A percentile compares a stretch with the other conserved stretches of the same genome.
These are phyloP conservation scores for Trichocladium uniseriatum DNA, from an alignment of 495 filamentous ascomycete species.

Conservation along the genomic window DNA sequence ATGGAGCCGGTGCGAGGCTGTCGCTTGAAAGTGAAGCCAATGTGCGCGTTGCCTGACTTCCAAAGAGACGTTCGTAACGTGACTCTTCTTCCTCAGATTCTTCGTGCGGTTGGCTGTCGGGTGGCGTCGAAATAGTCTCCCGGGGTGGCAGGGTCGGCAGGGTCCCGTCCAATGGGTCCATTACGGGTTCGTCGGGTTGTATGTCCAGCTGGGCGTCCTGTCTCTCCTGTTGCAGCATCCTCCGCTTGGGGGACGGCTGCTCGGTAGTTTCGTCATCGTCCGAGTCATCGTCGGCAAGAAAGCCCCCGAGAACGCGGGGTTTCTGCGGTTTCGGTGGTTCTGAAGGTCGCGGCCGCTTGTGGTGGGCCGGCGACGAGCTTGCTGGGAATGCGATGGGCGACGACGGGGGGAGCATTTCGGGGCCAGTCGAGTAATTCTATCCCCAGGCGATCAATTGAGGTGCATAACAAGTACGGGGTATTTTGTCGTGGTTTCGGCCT, in stretches of 20 bases:
- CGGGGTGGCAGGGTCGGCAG: background rate
- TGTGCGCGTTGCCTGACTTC: background rate
- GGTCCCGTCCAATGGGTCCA: background rate
- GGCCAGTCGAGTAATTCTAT: background rate
- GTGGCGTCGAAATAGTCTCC: constrained; percentile 8
- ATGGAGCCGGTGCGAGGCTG: constrained; percentile 16
- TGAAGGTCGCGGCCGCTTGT: constrained; percentile 31
- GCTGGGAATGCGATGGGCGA: constrained; percentile 50
- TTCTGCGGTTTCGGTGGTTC: constrained; percentile 12
- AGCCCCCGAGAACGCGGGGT: constrained; percentile 32
- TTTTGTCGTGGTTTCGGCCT: background rate
- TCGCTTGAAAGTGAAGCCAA: constrained; percentile 3
- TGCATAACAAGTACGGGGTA: background rate
- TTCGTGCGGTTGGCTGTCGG: constrained; percentile 13
- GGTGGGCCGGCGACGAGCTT: constrained; percentile 41
- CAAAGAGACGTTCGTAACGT: constrained; percentile 23
- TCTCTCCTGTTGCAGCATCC: constrained; percentile 21
- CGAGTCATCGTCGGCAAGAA: constrained; percentile 40
- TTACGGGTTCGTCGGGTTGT: background rate
- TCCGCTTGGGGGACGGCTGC: constrained; percentile 32
- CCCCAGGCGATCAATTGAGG: background rate
- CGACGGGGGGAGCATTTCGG: constrained; percentile 40
- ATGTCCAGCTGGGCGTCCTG: constrained; percentile 1
- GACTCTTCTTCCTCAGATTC: constrained; percentile 18
- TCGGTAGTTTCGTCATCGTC: constrained; percentile 16